A percentile compares a stretch with the other conserved stretches of the same genome.
Evolutionary conservation across 768 basidiomycete species (phyloP).

Genomic region (Cyclocybe aegerita): DNA sequence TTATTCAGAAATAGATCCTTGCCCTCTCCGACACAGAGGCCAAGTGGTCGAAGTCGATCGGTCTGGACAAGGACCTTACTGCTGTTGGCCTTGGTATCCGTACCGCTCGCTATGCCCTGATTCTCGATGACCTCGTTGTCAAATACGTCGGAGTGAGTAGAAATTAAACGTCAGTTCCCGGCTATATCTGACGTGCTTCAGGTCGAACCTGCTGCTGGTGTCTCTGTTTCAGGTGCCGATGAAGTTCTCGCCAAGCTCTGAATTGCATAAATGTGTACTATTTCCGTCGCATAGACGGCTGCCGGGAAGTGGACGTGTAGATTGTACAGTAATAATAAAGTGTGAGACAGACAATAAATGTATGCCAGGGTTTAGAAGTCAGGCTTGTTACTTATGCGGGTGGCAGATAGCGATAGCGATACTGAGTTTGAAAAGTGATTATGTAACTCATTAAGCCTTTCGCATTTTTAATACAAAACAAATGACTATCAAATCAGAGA

Average conservation of each 20-base stretch:
- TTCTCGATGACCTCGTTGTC: constrained; percentile 71
- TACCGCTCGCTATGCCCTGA: constrained; percentile 60
- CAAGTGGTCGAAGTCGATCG: constrained; percentile 54
- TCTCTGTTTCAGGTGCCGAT: constrained; percentile 58
- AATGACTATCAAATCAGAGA: no score
- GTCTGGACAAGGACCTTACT: constrained; percentile 54
- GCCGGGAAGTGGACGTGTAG: not conserved
- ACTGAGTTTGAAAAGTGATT: no score
- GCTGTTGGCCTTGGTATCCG: constrained; percentile 52
- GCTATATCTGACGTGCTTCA: constrained; percentile 19
- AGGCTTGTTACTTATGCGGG: no score
- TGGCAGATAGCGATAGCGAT: no score
- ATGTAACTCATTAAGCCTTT: no score
- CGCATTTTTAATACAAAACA: no score
- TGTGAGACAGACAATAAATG: no score
- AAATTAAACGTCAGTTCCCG: not conserved
- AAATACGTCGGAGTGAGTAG: constrained; percentile 57
- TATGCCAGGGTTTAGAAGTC: no score
- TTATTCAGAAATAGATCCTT: constrained; percentile 45
- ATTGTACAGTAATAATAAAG: constrained; percentile 1
- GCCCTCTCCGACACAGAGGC: constrained; percentile 56
- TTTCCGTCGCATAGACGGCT: not conserved
- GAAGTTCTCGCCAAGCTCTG: constrained; percentile 52
- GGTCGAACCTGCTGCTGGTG: constrained; percentile 50
- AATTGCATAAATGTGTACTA: not conserved